Base-by-base conservation (phyloP, 2,329 filamentous ascomycete species). In the Colletotrichum sp. region DNA sequence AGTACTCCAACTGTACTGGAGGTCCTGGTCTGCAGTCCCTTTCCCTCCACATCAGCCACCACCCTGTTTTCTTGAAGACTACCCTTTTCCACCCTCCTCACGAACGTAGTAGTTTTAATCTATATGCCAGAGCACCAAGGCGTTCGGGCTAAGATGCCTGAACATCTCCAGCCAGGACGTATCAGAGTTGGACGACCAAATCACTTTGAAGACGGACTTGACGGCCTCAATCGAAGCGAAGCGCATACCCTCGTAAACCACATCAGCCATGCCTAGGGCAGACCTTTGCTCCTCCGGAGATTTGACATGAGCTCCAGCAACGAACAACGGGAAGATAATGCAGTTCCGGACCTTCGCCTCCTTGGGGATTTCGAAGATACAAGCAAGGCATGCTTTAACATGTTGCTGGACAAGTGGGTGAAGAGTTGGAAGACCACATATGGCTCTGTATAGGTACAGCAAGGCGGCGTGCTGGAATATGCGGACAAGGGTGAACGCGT, bases 381-480 rank as follows among this genome's bases (percentile, higher is more conserved):
- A 80, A 11, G 82, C 80, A 6, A 85, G 79, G 13, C 82, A 84
- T 1, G 80, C 79, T 7, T 80, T 78, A 0, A 84, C 82, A 31
- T 83, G 78, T 43, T 85, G 80, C 27, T 87, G 85, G 0, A 86
- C 84, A 0, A 86, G 77, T 4, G 78, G 79, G 70, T 87, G 84
- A 4, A 78, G 78, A 3, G 82, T 79, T 4, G 83, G 80, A 6
- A 86, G 77, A 1, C 83, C 81, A 66, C 84, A 86, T 5, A 87
- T 77, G 21, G 84, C 84, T 27, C 57, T 59, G 57, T 59, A 59
- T 11, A 59, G 57, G 16, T 59, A 59, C 16, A 59, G 38, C 85
- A 85, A 80, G 0, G 83, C 85, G 0, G 83, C 79, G 38, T 84
- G 83, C n/a, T 84, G 83, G 59, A 86, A 86, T 6, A 84, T 81